These are phyloP conservation scores for Oropetium thomaeum DNA, from an alignment of 176 grass and related monocot genomes.

Conservation along the genomic window DNA sequence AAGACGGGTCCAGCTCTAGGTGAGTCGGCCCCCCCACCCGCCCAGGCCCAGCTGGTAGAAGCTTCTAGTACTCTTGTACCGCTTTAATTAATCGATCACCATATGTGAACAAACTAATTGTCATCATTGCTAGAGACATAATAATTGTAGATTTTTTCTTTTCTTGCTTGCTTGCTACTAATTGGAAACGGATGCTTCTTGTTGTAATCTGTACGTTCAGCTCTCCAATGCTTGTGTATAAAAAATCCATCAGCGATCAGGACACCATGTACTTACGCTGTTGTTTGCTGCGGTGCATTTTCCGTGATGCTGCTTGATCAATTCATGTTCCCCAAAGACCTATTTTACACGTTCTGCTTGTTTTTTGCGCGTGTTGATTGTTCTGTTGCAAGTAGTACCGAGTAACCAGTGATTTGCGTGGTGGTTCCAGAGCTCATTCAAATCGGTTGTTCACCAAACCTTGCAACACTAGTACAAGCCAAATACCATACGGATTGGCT, in stretches of 20 bases:
- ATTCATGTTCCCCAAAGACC: too few species aligned
- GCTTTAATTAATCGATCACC: not conserved
- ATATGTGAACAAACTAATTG: slow-evolving; percentile 21
- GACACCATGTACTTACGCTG: not conserved
- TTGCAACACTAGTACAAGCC: not conserved
- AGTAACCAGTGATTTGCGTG: not conserved
- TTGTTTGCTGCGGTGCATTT: not conserved
- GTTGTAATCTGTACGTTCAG: slow-evolving; percentile 12
- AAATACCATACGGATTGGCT: not conserved
- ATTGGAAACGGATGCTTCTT: not conserved
- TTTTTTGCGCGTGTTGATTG: not conserved
- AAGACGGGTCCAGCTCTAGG: slow-evolving; percentile 53
- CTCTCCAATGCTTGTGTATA: not conserved
- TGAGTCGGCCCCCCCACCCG: slow-evolving; percentile 44
- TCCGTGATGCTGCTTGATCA: not conserved
- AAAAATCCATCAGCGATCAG: not conserved
- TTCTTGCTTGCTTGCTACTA: slow-evolving; percentile 9
- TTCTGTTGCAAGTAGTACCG: not conserved
- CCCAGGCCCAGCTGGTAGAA: slow-evolving; percentile 18
- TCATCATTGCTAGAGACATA: slow-evolving; percentile 10
- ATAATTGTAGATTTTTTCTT: not conserved
- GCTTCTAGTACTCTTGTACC: slow-evolving; percentile 2
- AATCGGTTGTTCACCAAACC: not conserved
- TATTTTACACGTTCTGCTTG: not conserved
- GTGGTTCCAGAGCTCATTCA: not conserved